phyloP scores from a whole-genome alignment of 768 basidiomycete species.

The Candolleomyces eurysporus region DNA sequence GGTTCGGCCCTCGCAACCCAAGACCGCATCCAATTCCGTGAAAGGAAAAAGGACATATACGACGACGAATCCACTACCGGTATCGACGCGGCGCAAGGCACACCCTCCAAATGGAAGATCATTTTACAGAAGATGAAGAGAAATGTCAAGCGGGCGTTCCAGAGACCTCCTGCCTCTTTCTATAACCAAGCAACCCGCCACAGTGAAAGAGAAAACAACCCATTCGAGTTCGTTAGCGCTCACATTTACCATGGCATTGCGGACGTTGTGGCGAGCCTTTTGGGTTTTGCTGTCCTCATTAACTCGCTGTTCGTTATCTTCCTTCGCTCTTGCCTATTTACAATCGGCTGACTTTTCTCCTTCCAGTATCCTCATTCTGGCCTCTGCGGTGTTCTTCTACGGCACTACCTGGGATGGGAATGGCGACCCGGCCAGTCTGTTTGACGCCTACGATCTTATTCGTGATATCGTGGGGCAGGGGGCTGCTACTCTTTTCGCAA shows the following conservation, averaged over 20 bases:
- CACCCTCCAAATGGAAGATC: slow-evolving; percentile 11
- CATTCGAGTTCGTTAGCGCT: slow-evolving; percentile 50
- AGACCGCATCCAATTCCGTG: slow-evolving; percentile 53
- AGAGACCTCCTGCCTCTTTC: slow-evolving; percentile 31
- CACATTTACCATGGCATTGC: slow-evolving; percentile 66
- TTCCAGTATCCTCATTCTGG: slow-evolving; percentile 79
- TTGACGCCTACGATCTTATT: slow-evolving; percentile 81
- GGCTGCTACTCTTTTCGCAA: slow-evolving; percentile 83
- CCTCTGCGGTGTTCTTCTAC: slow-evolving; percentile 77
- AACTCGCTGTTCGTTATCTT: slow-evolving; percentile 65
- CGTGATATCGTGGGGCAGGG: slow-evolving; percentile 63
- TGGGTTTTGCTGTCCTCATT: slow-evolving; percentile 85
- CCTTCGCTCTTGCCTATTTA: not conserved
- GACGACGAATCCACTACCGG: slow-evolving; percentile 5
- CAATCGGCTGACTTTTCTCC: not conserved
- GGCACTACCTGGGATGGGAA: slow-evolving; percentile 27
- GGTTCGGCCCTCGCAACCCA: slow-evolving; percentile 86
- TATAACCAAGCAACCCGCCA: slow-evolving; percentile 42
- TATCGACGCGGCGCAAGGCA: slow-evolving; percentile 11
- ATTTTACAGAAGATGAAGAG: slow-evolving; percentile 20
- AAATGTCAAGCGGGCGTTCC: slow-evolving; percentile 32
- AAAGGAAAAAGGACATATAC: slow-evolving; percentile 13
- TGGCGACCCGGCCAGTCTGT: slow-evolving; percentile 65
- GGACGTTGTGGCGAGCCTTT: slow-evolving; percentile 66
- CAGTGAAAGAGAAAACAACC: slow-evolving; percentile 55